Evolutionary conservation across 352 stramenopile genomes (phyloP).

Genomic region (Halophytophthora batemanensis): DNA sequence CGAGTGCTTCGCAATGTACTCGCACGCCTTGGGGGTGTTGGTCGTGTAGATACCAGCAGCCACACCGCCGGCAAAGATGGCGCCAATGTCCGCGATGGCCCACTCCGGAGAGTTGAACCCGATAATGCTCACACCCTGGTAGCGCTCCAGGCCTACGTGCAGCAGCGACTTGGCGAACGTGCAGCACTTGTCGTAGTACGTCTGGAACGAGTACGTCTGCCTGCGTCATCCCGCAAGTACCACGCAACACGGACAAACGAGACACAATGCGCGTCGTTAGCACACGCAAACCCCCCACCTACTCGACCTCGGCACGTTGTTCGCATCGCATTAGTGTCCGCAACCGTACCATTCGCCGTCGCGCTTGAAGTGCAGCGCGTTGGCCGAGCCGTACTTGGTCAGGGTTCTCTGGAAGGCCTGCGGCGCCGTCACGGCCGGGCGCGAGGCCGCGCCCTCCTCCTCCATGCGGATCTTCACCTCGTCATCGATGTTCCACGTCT

Average conservation of each 20-base stretch:
- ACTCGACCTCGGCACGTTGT: background rate
- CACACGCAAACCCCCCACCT: background rate
- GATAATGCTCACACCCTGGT: slow-evolving; percentile 86
- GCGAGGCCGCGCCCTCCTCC: slow-evolving; percentile 42
- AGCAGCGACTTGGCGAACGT: slow-evolving; percentile 82
- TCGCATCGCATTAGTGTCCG: background rate
- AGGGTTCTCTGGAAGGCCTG: slow-evolving; percentile 65
- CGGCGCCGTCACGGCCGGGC: slow-evolving; percentile 44
- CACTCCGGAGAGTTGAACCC: slow-evolving; percentile 93
- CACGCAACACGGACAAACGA: slow-evolving; percentile 2
- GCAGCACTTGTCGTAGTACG: slow-evolving; percentile 77
- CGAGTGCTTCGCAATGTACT: slow-evolving; percentile 94
- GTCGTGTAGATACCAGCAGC: slow-evolving; percentile 96
- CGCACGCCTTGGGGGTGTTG: slow-evolving; percentile 88
- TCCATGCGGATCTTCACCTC: slow-evolving; percentile 75
- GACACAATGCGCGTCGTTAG: no score
- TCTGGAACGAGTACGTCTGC: slow-evolving; percentile 61
- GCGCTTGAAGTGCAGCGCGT: slow-evolving; percentile 65
- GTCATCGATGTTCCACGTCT: slow-evolving; percentile 87
- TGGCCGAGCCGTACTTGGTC: slow-evolving; percentile 44
- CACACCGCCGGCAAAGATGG: slow-evolving; percentile 91
- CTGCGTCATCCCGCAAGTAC: slow-evolving; percentile 16
- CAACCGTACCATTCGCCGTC: slow-evolving; percentile 66
- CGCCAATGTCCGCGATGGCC: slow-evolving; percentile 90
- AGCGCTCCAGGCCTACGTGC: slow-evolving; percentile 62